Evolutionary conservation across 176 grass and related monocot species (phyloP).

Genomic region (Secale cereale): DNA sequence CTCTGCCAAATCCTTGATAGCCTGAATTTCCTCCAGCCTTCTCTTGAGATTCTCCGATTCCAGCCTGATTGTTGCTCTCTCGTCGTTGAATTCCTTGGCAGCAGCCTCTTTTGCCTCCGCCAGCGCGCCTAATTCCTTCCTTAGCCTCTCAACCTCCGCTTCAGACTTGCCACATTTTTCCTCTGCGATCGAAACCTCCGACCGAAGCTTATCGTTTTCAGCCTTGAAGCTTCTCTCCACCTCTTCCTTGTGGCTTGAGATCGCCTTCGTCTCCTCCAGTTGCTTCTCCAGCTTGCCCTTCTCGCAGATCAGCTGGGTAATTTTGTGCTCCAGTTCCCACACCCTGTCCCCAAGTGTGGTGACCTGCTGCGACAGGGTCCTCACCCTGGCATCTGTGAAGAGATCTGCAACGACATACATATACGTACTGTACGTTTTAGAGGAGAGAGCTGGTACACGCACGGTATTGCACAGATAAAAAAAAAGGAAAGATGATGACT

Average conservation of each 20-base stretch:
- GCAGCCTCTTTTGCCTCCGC: background rate
- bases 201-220: background rate
- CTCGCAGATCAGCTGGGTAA: background rate
- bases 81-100: background rate
- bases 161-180: background rate
- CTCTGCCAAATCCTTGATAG: background rate
- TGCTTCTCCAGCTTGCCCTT: conserved; percentile 22
- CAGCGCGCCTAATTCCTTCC: background rate
- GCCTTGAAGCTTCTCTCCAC: conserved; percentile 18
- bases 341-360: conserved; percentile 9
- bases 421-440: background rate
- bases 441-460: background rate
- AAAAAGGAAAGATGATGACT: background rate
- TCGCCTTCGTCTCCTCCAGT: background rate
- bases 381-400: conserved; percentile 23
- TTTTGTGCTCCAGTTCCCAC: background rate
- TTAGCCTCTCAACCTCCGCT: background rate
- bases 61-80: background rate
- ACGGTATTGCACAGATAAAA: background rate
- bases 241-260: conserved; percentile 18
- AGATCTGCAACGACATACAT: background rate
- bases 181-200: background rate
- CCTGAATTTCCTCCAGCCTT: background rate
- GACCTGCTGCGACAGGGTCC: conserved; percentile 12
- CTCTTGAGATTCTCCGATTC: background rate